Evolutionary conservation across 345 rosid species (phyloP).

Genomic region (Pelargonium nanum): DNA sequence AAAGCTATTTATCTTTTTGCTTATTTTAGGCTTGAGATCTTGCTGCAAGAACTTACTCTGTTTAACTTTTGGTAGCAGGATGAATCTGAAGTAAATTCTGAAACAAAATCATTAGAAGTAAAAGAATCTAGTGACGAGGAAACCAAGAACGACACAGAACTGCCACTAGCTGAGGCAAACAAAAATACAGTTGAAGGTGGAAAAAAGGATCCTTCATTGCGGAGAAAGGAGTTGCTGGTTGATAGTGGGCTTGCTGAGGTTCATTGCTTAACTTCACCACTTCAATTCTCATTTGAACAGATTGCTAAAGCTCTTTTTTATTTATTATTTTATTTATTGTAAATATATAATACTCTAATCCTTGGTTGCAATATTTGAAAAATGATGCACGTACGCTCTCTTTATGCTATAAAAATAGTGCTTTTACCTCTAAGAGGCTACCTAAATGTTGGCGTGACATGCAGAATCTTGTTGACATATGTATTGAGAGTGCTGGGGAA

Average conservation of each 20-base stretch:
- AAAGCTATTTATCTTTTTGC: slow-evolving; percentile 6
- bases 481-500: slow-evolving; percentile 55
- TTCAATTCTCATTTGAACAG: not conserved
- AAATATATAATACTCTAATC: not conserved
- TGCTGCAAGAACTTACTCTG: not conserved
- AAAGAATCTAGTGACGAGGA: slow-evolving; percentile 25
- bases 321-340: not conserved
- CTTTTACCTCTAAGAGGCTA: not conserved
- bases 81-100: slow-evolving; percentile 31
- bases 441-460: slow-evolving; percentile 13
- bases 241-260: slow-evolving; percentile 93
- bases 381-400: not conserved
- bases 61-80: slow-evolving; percentile 26
- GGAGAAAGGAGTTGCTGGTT: slow-evolving; percentile 74
- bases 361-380: not conserved
- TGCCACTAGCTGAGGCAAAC: slow-evolving; percentile 10
- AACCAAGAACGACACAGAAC: slow-evolving; percentile 20
- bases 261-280: slow-evolving; percentile 9
- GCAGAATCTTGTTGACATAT: slow-evolving; percentile 65
- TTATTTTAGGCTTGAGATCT: slow-evolving; percentile 1
- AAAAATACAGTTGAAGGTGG: slow-evolving; percentile 31
- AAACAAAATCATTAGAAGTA: slow-evolving; percentile 21
- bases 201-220: slow-evolving; percentile 62
- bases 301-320: not conserved
- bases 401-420: not conserved